Evolutionary conservation across 1,284 basidiomycete genomes (phyloP).

Genomic region (Ceratobasidium sp.): DNA sequence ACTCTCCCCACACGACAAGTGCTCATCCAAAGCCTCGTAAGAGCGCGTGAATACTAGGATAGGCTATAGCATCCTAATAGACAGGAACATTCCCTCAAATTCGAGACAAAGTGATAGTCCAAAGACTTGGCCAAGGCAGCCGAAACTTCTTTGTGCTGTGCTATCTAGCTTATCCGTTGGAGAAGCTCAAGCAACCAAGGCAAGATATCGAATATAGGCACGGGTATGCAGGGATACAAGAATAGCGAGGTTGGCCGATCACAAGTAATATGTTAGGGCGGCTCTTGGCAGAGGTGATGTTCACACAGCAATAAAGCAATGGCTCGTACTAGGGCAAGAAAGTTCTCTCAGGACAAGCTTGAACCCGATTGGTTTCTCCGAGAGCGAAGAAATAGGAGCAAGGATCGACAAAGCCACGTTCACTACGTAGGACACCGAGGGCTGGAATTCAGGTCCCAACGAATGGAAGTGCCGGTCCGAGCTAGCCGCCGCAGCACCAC

Average conservation of each 20-base stretch:
- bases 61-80: neutral
- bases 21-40: neutral
- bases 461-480: conserved; percentile 14
- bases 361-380: conserved; percentile 9
- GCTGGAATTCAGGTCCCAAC: conserved; percentile 9
- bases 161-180: neutral
- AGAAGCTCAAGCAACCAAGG: neutral
- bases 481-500: conserved; percentile 28
- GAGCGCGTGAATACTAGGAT: neutral
- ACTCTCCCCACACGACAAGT: conserved; percentile 13
- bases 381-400: neutral
- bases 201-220: neutral
- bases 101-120: neutral
- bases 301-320: neutral
- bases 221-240: neutral
- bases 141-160: neutral
- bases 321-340: neutral
- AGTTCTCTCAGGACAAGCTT: neutral
- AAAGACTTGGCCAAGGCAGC: neutral
- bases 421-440: conserved; percentile 6
- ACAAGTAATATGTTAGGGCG: neutral
- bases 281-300: neutral
- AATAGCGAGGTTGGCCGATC: neutral
- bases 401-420: neutral
- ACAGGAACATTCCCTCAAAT: neutral